Evolutionary conservation across 352 stramenopile genomes (phyloP).

Genomic region (Globisporangium camurandrum): DNA sequence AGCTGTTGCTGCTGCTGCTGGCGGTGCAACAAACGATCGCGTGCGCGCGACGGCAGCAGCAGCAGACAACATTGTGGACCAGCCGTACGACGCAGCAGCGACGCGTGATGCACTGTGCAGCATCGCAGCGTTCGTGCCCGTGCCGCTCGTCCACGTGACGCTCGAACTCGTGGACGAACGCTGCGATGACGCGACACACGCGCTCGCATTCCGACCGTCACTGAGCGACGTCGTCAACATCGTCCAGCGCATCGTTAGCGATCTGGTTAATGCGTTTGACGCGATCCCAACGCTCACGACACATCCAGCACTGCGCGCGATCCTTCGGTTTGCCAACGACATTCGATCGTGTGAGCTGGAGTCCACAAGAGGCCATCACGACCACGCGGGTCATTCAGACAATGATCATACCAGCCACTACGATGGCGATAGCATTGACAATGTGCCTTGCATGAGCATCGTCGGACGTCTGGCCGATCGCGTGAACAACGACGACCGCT

Average conservation of each 20-base stretch:
- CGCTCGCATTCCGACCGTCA: slow-evolving; percentile 30
- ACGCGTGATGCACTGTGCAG: not conserved
- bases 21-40: no score
- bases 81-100: not conserved
- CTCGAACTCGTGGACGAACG: slow-evolving; percentile 7
- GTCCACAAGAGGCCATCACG: no score
- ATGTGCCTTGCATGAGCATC: no score
- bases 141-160: slow-evolving; percentile 14
- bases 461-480: slow-evolving; percentile 22
- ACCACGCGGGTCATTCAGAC: no score
- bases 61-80: not conserved
- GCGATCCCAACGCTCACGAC: slow-evolving; percentile 26
- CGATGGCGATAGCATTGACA: slow-evolving; percentile 2
- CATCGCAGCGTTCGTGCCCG: slow-evolving; percentile 2
- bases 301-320: slow-evolving; percentile 28
- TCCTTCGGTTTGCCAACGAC: slow-evolving; percentile 43
- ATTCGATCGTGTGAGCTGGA: slow-evolving; percentile 25
- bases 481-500: slow-evolving; percentile 25
- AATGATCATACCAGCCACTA: not conserved
- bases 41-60: not conserved
- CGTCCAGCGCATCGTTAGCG: slow-evolving; percentile 22
- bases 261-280: slow-evolving; percentile 33
- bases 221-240: slow-evolving; percentile 18
- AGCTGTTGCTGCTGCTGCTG: no score
- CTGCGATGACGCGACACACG: not conserved